Conservation (phyloP, 306 rosid species). For the Sindora glabra region DNA sequence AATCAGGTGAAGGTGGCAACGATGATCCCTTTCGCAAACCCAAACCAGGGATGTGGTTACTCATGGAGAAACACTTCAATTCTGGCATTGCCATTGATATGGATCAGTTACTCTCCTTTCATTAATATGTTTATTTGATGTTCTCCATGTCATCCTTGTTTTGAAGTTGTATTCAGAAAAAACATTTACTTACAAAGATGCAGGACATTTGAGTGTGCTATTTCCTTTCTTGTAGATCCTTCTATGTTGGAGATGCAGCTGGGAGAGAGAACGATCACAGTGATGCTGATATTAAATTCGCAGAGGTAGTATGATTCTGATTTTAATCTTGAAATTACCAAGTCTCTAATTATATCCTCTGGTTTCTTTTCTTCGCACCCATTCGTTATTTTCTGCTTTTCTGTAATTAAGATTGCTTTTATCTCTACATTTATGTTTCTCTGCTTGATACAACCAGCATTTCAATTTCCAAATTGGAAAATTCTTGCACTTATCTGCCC, state of each 20-base stretch:
- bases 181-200: neutral
- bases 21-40: constrained; percentile 80
- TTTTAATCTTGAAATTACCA: neutral
- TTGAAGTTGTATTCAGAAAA: neutral
- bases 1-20: constrained; percentile 31
- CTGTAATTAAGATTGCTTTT: too few species aligned
- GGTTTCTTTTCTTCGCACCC: neutral
- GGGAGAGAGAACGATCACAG: constrained; percentile 82
- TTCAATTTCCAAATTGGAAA: too few species aligned
- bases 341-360: neutral
- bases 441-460: too few species aligned
- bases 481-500: too few species aligned
- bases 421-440: too few species aligned
- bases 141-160: neutral
- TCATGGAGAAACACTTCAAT: constrained; percentile 80
- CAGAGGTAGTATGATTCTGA: constrained; percentile 44
- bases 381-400: neutral
- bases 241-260: constrained; percentile 96
- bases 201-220: constrained; percentile 1
- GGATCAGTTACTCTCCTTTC: constrained; percentile 57
- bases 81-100: constrained; percentile 65
- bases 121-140: neutral
- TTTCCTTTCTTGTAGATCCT: constrained; percentile 52
- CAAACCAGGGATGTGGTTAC: constrained; percentile 81
- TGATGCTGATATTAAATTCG: constrained; percentile 82